Percentiles rank a stretch among this genome's conserved stretches.
phyloP scores from a whole-genome alignment of 352 stramenopile species.

The Phytophthora europaea region DNA sequence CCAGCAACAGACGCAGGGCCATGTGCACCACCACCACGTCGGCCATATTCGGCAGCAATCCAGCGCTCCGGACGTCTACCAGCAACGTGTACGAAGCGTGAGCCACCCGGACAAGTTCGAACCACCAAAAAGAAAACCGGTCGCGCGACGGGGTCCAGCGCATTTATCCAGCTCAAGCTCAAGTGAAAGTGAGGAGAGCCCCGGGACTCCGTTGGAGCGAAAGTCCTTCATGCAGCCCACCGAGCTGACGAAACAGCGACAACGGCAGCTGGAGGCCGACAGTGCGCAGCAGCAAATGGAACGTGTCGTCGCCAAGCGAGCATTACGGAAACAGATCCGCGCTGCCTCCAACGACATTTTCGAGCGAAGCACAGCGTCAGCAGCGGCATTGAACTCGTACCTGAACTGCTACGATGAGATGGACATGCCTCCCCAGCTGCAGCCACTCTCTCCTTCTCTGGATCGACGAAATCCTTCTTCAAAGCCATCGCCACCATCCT shows the following conservation, averaged over 20 bases:
- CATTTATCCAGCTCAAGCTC: conserved; percentile 32
- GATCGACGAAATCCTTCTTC: conserved; percentile 13
- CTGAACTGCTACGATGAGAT: conserved; percentile 51
- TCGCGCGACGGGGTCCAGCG: conserved; percentile 6
- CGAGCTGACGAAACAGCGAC: conserved; percentile 53
- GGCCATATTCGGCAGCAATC: conserved; percentile 13
- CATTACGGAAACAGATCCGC: conserved; percentile 47
- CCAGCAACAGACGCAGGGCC: conserved; percentile 44
- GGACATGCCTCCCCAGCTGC: conserved; percentile 45
- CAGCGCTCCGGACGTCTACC: conserved; percentile 16
- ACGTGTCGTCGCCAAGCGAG: conserved; percentile 39
- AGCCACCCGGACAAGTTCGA: conserved; percentile 49
- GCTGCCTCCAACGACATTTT: conserved; percentile 52
- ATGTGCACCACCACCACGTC: conserved; percentile 36
- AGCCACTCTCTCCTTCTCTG: conserved; percentile 34
- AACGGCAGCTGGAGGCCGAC: conserved; percentile 37
- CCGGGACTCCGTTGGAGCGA: conserved; percentile 41
- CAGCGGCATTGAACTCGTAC: conserved; percentile 29
- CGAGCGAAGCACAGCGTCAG: conserved; percentile 42
- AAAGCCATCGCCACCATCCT: conserved; percentile 27
- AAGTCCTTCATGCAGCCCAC: conserved; percentile 77
- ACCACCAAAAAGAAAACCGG: conserved; percentile 6
- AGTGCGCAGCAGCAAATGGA: conserved; percentile 33
- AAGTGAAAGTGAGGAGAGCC: conserved; percentile 43
- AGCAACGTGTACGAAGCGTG: conserved; percentile 41